phyloP scores from a whole-genome alignment of 2,329 filamentous ascomycete genomes.

The Chaetomium sp. region DNA sequence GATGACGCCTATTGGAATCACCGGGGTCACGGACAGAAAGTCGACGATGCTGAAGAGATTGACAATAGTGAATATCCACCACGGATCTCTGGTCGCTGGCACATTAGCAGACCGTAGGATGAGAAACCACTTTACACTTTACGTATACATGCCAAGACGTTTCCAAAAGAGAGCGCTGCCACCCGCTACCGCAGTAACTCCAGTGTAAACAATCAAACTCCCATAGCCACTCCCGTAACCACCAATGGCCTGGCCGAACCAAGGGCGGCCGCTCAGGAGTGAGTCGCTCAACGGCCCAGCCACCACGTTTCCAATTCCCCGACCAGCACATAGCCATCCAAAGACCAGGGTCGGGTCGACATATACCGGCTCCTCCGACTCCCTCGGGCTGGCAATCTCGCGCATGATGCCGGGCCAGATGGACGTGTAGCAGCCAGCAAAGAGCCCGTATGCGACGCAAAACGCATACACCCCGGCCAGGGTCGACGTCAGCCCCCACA shows the following conservation, averaged over 20 bases:
- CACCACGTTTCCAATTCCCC: constrained; percentile 62
- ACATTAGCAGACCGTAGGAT: constrained; percentile 19
- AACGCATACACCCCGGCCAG: constrained; percentile 60
- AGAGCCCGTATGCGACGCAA: constrained; percentile 64
- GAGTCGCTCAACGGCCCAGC: constrained; percentile 59
- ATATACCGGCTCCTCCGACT: constrained; percentile 20
- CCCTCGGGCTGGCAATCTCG: constrained; percentile 37
- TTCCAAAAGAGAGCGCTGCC: constrained; percentile 9
- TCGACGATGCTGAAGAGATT: constrained; percentile 64
- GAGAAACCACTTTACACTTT: too few species aligned
- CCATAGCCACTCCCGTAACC: constrained; percentile 57
- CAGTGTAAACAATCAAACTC: constrained; percentile 57
- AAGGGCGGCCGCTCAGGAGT: constrained; percentile 51
- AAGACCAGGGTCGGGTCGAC: constrained; percentile 44
- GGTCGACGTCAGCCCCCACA: constrained; percentile 62
- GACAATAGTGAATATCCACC: constrained; percentile 66
- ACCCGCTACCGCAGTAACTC: constrained; percentile 50
- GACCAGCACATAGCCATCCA: constrained; percentile 57
- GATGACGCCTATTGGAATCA: constrained; percentile 57
- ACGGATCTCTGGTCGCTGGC: constrained; percentile 55
- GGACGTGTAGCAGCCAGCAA: constrained; percentile 64
- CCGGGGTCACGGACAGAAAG: constrained; percentile 59
- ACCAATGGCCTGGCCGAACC: constrained; percentile 43
- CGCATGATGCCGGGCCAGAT: constrained; percentile 62
- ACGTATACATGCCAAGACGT: too few species aligned